Base-by-base conservation (phyloP, 108 stramenopile species). In the Skeletonema costatum region DNA sequence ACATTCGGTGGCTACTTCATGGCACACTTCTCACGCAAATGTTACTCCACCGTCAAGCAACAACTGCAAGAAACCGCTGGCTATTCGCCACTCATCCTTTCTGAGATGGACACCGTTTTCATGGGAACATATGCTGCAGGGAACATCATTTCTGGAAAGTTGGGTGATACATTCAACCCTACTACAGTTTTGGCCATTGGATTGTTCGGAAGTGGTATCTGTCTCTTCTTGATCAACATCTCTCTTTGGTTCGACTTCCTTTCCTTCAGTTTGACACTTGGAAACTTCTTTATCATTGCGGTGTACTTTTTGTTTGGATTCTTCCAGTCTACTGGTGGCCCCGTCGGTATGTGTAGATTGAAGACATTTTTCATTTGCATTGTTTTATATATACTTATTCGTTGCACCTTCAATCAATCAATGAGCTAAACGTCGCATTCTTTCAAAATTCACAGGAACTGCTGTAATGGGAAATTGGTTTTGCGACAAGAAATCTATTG, bases 401-500 rank as follows among this genome's bases (percentile, higher is more conserved):
- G 8, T 5, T 10, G 0, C 9, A 9, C 39, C 25, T 0, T 25
- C 25, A 25, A 41, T 11, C 13, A 51, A 63, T 17, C 59, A 71
- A 32, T 80, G 65, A 21, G 46, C 61, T 74, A 68, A 74, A 32
- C 60, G 32, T 31, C 42, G 31, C 31, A 33, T 63, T 76, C 21
- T n/a, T 8, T 63, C 10, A n/a, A n/a, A 59, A 35, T 51, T 16
- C 17, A 48, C 85, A 73, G 94, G 96, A 68, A 98, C 98, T 65
- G 96, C 98, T 67, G 97, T 98, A 74, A 98, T 98, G 98, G 98
- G 98, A 31, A 94, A 92, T 84, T 98, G 98, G 98, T 97, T 93
- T 82, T 92, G 89, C 68, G 93, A 94, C 70, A 76, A 87, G 32
- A 93, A 87, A 17, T 85, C 89, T 31, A 70, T 92, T 68, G 93